Base-by-base conservation (phyloP, 495 filamentous ascomycete genomes). In the Pyronema omphalodes region DNA sequence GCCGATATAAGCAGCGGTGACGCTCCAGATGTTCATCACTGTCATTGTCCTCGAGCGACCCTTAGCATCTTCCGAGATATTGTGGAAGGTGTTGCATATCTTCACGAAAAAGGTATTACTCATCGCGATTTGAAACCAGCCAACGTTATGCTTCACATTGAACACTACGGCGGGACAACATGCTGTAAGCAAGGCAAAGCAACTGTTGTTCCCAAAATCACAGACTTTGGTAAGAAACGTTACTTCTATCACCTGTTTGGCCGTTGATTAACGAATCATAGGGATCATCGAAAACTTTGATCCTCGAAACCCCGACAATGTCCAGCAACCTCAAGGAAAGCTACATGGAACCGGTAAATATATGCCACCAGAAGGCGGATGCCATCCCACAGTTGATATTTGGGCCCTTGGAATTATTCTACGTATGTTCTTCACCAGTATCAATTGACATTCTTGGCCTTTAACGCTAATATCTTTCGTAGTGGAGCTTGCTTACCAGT, bases 81-180 rank as follows among this genome's bases (percentile, higher is more conserved):
- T 11, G 71, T 95, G 37, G 80, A 83, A 61, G 86, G 91, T 17
- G 81, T 96, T 52, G 78, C 83, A 35, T 87, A 84, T 68, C 84
- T 94, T 70, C 91, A 98, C 63, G 69, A 73, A 54, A 86, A 89
- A 64, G 87, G 85, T 51, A 75, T 95, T 62, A 93, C 85, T 64
- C 91, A 98, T 67, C 86, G 91, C 51, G 91, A 98, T 68, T 89
- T 98, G 76, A 98, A 98, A 70, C 91, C 91, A 8, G 91, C 94
- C 72, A 98, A 98, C 71, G 89, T 98, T 68, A 94, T 98, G 70
- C 74, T 98, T 41, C 88, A 96, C 18, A 44, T 43, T 15, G 15
- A n/a, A 29, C 14, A 19, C 46, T 17, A 50, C 12, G 37, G 41
- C n/a, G n/a, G 15, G 9, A 1, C 29, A 6, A 29, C 11, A 11